A percentile compares a stretch with the other conserved stretches of the same genome.
These are phyloP conservation scores for Escallonia herrerae DNA, from an alignment of 129 eudicot genomes.

Conservation along the genomic window DNA sequence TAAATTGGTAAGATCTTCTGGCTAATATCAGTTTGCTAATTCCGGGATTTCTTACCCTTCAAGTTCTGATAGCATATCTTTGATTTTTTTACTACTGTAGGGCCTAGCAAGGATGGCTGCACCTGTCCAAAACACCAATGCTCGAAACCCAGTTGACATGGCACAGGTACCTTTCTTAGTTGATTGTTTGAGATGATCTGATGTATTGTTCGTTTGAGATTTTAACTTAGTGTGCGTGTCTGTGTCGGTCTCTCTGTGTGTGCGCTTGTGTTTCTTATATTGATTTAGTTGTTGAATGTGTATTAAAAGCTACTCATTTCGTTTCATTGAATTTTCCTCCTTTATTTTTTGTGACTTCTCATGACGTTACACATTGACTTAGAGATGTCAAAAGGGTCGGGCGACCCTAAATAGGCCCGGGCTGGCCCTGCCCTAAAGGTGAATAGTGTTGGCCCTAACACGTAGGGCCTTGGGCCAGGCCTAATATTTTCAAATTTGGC, in stretches of 20 bases:
- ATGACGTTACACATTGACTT: no score
- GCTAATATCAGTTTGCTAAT: not conserved
- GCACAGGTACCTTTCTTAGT: constrained; percentile 28
- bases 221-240: not conserved
- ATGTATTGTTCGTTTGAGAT: not conserved
- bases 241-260: no score
- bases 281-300: not conserved
- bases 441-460: no score
- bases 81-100: not conserved
- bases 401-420: no score
- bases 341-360: no score
- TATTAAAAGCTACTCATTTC: no score
- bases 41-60: not conserved
- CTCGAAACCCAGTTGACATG: constrained; percentile 28
- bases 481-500: no score
- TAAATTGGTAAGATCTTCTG: not conserved
- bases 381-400: no score
- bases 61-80: not conserved
- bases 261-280: not conserved
- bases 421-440: no score
- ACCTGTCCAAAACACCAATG: constrained; percentile 4
- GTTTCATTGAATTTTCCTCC: no score
- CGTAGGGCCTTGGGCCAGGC: no score
- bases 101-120: constrained; percentile 29
- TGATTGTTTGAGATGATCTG: not conserved